phyloP scores from a whole-genome alignment of 495 filamentous ascomycete species.

The Podospora australis region DNA sequence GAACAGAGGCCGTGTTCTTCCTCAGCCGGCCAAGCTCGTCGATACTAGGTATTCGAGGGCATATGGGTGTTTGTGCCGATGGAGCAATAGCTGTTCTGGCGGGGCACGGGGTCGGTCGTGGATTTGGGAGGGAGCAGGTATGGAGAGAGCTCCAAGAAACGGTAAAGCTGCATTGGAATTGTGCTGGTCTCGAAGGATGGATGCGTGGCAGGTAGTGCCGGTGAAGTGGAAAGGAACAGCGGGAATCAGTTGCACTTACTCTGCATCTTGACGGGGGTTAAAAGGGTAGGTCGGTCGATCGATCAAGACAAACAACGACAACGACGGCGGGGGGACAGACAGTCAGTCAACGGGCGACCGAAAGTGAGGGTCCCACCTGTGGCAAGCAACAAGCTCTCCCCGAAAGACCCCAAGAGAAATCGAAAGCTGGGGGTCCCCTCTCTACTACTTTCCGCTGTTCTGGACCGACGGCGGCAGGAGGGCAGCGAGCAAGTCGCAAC shows the following conservation, averaged over 20 bases:
- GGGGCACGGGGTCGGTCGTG: no score
- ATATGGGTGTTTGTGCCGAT: no score
- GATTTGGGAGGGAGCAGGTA: no score
- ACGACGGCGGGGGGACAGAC: neutral
- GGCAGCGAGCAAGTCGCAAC: neutral
- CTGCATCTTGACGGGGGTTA: conserved; percentile 29
- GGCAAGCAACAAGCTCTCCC: neutral
- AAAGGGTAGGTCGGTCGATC: neutral
- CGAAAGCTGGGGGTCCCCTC: neutral
- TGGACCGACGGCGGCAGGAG: neutral
- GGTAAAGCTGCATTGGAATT: no score
- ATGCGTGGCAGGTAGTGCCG: no score
- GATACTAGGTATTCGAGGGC: no score
- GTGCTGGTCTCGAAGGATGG: no score
- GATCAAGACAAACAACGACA: neutral
- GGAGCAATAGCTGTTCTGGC: no score
- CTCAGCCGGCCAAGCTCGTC: no score
- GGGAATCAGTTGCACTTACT: conserved; percentile 19
- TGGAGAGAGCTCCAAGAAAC: no score
- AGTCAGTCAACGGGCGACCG: neutral
- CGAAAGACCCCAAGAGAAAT: neutral
- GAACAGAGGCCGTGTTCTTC: no score
- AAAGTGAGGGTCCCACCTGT: neutral
- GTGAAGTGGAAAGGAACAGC: conserved; percentile 6
- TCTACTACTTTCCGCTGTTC: neutral